Base-by-base conservation (phyloP, 1,139 yeast species). In the Waltiozyma sp. region DNA sequence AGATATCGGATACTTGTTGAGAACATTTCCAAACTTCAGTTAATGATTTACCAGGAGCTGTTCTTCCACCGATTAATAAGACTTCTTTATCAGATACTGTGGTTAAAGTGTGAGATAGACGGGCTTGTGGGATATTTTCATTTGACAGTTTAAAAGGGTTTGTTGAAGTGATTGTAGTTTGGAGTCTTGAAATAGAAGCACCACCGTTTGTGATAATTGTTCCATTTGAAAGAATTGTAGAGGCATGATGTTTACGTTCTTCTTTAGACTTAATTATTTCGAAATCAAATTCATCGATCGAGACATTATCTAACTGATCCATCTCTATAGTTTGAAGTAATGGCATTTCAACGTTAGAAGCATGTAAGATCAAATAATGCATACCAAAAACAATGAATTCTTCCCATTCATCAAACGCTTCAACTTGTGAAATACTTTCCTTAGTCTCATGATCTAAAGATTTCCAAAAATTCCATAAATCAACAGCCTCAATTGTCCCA, bases 381-480 rank as follows among this genome's bases (percentile, higher is more conserved):
- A 83, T 93, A 49, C 88, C 78, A 55, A 83, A 85, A 16, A 82
- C 59, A 26, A 80, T 71, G 50, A 84, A 84, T 58, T 85, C 95
- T 59, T 85, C 95, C 77, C 85, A 74, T 60, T 85, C 95, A 57
- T 85, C 95, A 60, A 85, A 85, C 9, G 73, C 74, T 57, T 85
- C 94, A 24, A 80, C 69, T 2, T 58, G 44, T 14, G 67, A 68
- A 16, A 85, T 72, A 41, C 62, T 60, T 0, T 48, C 38, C 52
- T 73, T 76, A n/a, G 65, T 58, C 0, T 63, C 66, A 2, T 53
- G 52, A 9, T 69, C 45, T 65, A 65, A 38, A 54, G 60, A 28
- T 55, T 57, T 85, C 94, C 87, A 62, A 67, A 77, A 47, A 68
- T 73, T 55, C 66, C 52, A 68, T 50, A 85, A 62, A 53, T 82